Evolutionary conservation across 345 rosid genomes (phyloP).

Genomic region (Jatropha curcas): DNA sequence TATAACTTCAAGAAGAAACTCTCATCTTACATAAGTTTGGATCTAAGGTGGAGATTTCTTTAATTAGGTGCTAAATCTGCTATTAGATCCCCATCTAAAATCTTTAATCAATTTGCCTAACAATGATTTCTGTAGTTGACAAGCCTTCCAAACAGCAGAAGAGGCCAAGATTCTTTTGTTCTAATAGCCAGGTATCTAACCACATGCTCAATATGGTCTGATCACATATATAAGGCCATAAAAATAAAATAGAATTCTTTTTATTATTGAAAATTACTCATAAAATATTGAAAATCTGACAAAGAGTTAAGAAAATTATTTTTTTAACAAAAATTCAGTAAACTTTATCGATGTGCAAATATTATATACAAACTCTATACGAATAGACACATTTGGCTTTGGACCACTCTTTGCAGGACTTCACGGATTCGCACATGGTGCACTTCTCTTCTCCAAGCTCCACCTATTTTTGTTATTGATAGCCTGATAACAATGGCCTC

Average conservation of each 20-base stretch:
- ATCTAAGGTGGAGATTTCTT: too few species aligned
- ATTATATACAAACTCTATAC: not conserved
- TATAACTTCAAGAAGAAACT: too few species aligned
- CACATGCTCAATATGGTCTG: not conserved
- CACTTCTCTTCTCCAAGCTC: not conserved
- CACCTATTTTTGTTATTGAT: too few species aligned
- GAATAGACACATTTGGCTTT: not conserved
- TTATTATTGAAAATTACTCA: too few species aligned
- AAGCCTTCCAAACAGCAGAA: not conserved
- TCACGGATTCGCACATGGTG: not conserved
- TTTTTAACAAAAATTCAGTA: too few species aligned
- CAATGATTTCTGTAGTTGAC: not conserved
- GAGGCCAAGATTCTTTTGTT: constrained; percentile 4
- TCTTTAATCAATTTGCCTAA: not conserved
- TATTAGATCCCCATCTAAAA: not conserved
- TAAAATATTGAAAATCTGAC: too few species aligned
- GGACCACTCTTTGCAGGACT: not conserved
- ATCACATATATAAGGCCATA: not conserved
- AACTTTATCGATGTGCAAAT: not conserved
- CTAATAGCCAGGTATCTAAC: not conserved
- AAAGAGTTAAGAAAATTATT: too few species aligned
- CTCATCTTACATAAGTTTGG: too few species aligned
- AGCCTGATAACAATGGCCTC: not conserved
- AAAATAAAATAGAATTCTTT: not conserved
- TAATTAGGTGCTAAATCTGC: not conserved